phyloP scores from a whole-genome alignment of 768 basidiomycete species.

The Hericium coralloides region DNA sequence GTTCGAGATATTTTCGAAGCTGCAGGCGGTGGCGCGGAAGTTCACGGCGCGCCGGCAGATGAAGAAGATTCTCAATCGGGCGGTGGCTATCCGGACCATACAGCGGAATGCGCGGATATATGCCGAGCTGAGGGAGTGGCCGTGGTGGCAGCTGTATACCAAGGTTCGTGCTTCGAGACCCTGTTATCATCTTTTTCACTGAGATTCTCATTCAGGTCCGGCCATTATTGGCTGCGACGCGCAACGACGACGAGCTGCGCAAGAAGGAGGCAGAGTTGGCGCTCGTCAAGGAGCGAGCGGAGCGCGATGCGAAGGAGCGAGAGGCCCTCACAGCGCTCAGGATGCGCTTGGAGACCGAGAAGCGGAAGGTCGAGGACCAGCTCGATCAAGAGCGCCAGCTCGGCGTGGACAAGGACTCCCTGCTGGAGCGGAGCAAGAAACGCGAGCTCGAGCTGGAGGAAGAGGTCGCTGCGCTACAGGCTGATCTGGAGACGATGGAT shows the following conservation, averaged over 20 bases:
- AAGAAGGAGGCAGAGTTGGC: conserved; percentile 80
- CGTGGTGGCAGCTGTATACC: conserved; percentile 98
- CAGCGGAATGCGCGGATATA: conserved; percentile 93
- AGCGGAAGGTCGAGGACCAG: conserved; percentile 70
- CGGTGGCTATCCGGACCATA: conserved; percentile 83
- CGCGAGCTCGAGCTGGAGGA: conserved; percentile 83
- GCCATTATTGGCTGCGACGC: conserved; percentile 85
- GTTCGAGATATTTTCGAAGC: conserved; percentile 77
- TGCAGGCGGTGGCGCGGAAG: conserved; percentile 83
- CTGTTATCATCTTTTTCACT: too few relatives aligned
- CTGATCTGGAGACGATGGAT: conserved; percentile 77
- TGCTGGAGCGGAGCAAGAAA: conserved; percentile 77
- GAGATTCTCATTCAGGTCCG: conserved; percentile 56
- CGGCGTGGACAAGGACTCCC: conserved; percentile 71
- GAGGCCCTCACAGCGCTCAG: conserved; percentile 72
- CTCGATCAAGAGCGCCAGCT: conserved; percentile 77
- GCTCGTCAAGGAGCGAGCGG: conserved; percentile 74
- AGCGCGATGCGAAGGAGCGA: conserved; percentile 76
- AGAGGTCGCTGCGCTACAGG: conserved; percentile 69
- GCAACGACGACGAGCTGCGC: conserved; percentile 86
- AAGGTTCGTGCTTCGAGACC: conserved; percentile 40
- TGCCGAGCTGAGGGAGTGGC: conserved; percentile 87
- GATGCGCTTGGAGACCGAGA: conserved; percentile 78
- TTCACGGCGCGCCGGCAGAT: conserved; percentile 85
- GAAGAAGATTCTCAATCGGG: conserved; percentile 90